Base-by-base conservation (phyloP, 768 basidiomycete species). In the Chalciporus piperatus region DNA sequence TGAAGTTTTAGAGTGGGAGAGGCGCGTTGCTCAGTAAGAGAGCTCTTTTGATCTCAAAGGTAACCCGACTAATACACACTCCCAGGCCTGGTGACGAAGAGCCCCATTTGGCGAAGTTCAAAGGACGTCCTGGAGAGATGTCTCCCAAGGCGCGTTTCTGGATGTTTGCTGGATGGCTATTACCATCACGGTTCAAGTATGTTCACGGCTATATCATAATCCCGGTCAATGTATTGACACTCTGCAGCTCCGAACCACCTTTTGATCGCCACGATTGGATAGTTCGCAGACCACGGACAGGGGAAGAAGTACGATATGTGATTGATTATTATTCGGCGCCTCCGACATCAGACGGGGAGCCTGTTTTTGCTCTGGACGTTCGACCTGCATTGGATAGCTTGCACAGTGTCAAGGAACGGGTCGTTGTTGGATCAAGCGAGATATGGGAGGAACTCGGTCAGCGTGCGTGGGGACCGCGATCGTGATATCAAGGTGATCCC, bases 261-360 rank as follows among this genome's bases (percentile, higher is more conserved):
- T 98, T 99, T 65, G 97, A 99, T 66, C 85, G 97, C 8, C 97
- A 99, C 67, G 97, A 99, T 73, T 99, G 97, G 97, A 72, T 97
- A 47, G 79, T 99, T 48, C 87, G 87, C 27, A 85, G 96, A 46
- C 84, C 86, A 28, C 74, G 75, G 37, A 85, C 87, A 1, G 85
- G 89, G 16, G 82, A 89, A 59, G 88, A 92, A 70, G 86, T 92
- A 46, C 88, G 92, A 65, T 96, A 99, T 70, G 89, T 99, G 42
- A 98, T 99, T 61, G 97, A 99, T 74, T 99, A 99, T 72, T 98
- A 98, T 70, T 89, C 91, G 42, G 93, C 92, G 0, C 92, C 95
- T 1, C 83, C 89, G 3, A 86, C 95, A 49, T 77, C 83, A 8
- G 89, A 97, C 58, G 96, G 96, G 8, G 89, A 89, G 41, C 97